phyloP scores from a whole-genome alignment of 495 filamentous ascomycete genomes.

The Podospora pseudopauciseta region DNA sequence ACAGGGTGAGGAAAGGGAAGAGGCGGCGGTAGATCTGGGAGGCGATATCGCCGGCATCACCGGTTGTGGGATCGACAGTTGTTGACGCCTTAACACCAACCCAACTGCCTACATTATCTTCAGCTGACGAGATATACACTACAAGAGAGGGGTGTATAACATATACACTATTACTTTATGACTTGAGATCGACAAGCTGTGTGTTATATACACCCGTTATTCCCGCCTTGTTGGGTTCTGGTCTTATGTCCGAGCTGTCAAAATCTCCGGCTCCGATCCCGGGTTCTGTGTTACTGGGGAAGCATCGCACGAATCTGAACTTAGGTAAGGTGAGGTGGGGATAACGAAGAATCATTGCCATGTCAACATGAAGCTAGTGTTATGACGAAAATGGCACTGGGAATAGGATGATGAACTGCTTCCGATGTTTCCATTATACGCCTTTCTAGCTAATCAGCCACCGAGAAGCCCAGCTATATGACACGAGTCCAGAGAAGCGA shows the following conservation, averaged over 20 bases:
- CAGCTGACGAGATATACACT: neutral
- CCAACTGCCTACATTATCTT: neutral
- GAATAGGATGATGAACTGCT: neutral
- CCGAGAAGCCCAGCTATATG: no score
- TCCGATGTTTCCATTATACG: neutral
- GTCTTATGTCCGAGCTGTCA: neutral
- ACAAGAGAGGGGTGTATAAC: neutral
- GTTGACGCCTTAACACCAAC: neutral
- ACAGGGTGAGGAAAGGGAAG: no score
- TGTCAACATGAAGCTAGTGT: neutral
- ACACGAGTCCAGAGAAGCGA: no score
- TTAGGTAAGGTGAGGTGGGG: neutral
- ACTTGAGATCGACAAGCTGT: neutral
- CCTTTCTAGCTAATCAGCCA: no score
- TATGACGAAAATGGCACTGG: neutral
- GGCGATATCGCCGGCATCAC: neutral
- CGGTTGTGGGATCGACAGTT: neutral
- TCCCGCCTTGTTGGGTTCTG: neutral
- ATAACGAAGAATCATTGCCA: neutral
- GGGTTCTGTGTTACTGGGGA: neutral
- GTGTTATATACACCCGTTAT: neutral
- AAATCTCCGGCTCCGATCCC: neutral
- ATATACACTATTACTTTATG: neutral
- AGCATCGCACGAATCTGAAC: neutral
- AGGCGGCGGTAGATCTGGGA: neutral